Evolutionary conservation across 2,329 filamentous ascomycete genomes (phyloP).

Genomic region (Cytospora piceae): DNA sequence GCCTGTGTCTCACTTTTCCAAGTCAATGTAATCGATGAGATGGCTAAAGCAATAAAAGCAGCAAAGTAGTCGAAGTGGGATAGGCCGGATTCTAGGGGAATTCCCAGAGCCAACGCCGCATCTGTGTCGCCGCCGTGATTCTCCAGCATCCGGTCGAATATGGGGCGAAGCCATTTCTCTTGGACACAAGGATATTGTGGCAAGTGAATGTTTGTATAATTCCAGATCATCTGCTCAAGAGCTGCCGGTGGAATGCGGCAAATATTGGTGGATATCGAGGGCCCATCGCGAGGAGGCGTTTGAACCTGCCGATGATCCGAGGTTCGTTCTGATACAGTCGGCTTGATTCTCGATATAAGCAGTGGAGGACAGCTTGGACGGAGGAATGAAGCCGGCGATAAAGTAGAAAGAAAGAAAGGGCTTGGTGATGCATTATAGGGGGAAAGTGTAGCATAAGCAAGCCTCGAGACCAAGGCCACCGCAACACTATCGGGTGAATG

Average conservation of each 20-base stretch:
- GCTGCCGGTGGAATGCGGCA: conserved; percentile 16
- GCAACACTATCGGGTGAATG: conserved; percentile 20
- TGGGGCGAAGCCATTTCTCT: conserved; percentile 20
- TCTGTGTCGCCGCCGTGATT: conserved; percentile 20
- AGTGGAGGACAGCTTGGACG: conserved; percentile 23
- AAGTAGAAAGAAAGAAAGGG: conserved; percentile 12
- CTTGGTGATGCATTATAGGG: conserved; percentile 2
- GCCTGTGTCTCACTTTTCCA: conserved; percentile 24
- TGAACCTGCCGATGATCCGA: conserved; percentile 2
- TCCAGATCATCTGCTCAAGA: conserved; percentile 22
- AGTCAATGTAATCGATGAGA: conserved; percentile 22
- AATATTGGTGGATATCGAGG: conserved; percentile 16
- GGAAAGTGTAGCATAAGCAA: conserved; percentile 12
- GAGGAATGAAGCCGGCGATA: conserved; percentile 18
- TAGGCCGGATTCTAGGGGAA: conserved; percentile 17
- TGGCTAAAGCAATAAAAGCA: conserved; percentile 14
- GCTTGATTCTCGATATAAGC: conserved; percentile 12
- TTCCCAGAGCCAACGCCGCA: conserved; percentile 12
- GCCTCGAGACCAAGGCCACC: conserved; percentile 18
- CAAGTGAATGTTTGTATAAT: conserved; percentile 20
- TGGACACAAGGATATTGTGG: conserved; percentile 24
- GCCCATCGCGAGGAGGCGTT: conserved; percentile 20
- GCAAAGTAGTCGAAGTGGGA: conserved; percentile 23
- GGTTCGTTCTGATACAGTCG: conserved; percentile 3
- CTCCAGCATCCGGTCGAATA: conserved; percentile 9